A percentile compares a stretch with the other conserved stretches of the same genome.
These are phyloP conservation scores for Jimgerdemannia flammicorona DNA, from an alignment of 192 early-diverging fungal genomes.

Conservation along the genomic window DNA sequence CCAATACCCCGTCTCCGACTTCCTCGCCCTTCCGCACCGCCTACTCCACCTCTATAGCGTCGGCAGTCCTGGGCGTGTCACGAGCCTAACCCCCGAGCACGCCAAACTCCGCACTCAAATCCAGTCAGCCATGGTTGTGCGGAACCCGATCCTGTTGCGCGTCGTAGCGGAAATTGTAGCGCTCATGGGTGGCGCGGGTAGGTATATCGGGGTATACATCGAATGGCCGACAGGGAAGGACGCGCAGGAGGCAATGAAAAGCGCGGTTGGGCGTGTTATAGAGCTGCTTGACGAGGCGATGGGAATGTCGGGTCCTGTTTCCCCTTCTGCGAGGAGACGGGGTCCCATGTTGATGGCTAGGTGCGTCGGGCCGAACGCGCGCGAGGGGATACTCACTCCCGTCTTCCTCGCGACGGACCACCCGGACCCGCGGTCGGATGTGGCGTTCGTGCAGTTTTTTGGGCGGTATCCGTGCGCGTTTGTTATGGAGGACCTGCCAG, in stretches of 20 bases:
- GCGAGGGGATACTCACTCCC: background rate
- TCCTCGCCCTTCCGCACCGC: background rate
- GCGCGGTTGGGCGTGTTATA: too few relatives aligned
- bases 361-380: too few relatives aligned
- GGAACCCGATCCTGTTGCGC: constrained; percentile 35
- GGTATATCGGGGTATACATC: constrained; percentile 39
- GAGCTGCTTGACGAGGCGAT: too few relatives aligned
- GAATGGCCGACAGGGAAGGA: background rate
- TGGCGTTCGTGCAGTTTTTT: background rate
- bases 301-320: background rate
- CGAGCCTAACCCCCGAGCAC: background rate
- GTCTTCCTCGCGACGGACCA: background rate
- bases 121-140: constrained; percentile 29
- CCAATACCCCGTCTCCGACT: background rate
- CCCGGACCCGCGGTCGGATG: background rate
- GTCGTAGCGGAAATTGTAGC: constrained; percentile 38
- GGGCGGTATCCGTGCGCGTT: background rate
- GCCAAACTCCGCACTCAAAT: constrained; percentile 21
- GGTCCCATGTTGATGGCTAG: background rate
- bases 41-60: background rate
- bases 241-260: too few relatives aligned
- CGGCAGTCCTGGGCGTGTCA: background rate
- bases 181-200: constrained; percentile 37
- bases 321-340: background rate
- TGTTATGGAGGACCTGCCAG: background rate